Base-by-base conservation (phyloP, 805 yeast genomes). In the Brettanomyces sp. region DNA sequence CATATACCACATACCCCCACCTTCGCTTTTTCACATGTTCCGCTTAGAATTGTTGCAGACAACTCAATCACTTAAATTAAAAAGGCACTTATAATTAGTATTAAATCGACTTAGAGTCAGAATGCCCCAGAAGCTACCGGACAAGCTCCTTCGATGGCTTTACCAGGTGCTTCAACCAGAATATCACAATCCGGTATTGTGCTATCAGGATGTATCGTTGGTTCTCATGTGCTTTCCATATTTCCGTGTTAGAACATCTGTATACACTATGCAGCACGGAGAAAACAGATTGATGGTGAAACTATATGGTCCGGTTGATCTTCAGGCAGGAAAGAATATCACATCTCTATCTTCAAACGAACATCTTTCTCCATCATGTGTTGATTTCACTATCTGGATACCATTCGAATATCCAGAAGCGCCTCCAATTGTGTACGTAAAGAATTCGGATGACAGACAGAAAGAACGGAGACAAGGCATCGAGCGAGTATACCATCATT, bases 361-460 rank as follows among this genome's bases (percentile, higher is more conserved):
- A 9, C 32, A 28, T 9, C 7, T 28, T 28, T 28, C 32, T 7
- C 32, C 32, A 7, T 28, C 32, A 6, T 28, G 32, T 28, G 32
- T 28, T 28, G 32, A 89, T 0, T 55, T 88, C 11, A 79, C 79
- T 45, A 60, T 89, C 4, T 88, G 95, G 95, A 56, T 90, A 4
- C 95, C 95, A 0, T 70, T 72, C 25, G 67, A 70, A 23, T 89
- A 85, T 52, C 96, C 96, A 0, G 53, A 56, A n/a, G 68, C 65
- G 3, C 72, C 82, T 1, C 97, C 97, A 0, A 54, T 78, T n/a
- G 73, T 79, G 0, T 84, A 70, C 56, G 76, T 89, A 9, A 69
- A 23, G 30, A 47, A 73, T 21, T 35, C 22, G 37, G 11, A 9
- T 9, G 32, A 28, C 3, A 28, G 9, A 6, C 32, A 28, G n/a